Base-by-base conservation (phyloP, 2,329 filamentous ascomycete genomes). In the Aspergillus eucalypticola region DNA sequence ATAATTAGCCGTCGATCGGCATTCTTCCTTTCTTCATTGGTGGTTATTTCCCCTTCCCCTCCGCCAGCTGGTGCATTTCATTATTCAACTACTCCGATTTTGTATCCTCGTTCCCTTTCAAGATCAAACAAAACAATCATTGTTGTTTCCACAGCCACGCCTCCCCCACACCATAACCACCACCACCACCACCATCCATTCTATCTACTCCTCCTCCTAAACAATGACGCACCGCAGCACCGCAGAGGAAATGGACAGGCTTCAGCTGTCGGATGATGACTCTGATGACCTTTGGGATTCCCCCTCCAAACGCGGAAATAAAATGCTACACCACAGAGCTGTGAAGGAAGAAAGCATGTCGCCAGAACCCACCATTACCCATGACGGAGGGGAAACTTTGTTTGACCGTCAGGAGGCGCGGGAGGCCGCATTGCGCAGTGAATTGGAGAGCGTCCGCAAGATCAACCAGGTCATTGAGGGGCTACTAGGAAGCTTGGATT, bases 381-480 rank as follows among this genome's bases (percentile, higher is more conserved):
- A 81, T 76, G 65, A 74, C 75, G 69, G 84, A 75, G 73, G 76
- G 64, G 81, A 83, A 60, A 82, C 82, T 44, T 77, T 82, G 53
- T 87, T 87, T 68, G 88, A 89, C 63, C 79, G 82, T 3, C 83
- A 89, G 67, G 86, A 90, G 70, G 83, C 84, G 19, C 88, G 90
- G 49, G 91, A 96, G 63, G 86, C 86, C 2, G 84, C 86, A 13
- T 80, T 99, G 67, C 88, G 86, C 15, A 87, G 85, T 58, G 95
- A 99, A 77, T 80, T 98, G 27, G 88, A 92, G 64, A 90, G 88
- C 51, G 88, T 99, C 32, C 87, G 89, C 60, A 89, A 89, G 67
- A 90, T 98, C 73, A 99, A 99, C 76, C 84, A 88, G 67, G 89
- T 92, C 42, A 91, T 99, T 61, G 92, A 97, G 65, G 77, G 78